These are phyloP conservation scores for Artemisia argyi DNA, from an alignment of 129 eudicot genomes.

Conservation along the genomic window DNA sequence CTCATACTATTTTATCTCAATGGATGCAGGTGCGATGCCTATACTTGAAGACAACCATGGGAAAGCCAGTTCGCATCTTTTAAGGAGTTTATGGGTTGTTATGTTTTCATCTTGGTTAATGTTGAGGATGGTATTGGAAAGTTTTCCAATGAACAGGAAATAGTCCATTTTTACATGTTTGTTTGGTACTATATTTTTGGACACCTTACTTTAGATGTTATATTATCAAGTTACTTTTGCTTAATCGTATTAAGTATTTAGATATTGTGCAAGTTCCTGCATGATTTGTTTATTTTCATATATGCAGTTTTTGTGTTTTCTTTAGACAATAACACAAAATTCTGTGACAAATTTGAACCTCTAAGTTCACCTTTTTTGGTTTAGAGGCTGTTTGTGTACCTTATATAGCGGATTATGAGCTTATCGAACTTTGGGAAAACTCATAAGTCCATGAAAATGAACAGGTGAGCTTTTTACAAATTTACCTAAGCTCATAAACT, in stretches of 20 bases:
- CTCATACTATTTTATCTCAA: neutral
- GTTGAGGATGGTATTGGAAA: slow-evolving; percentile 10
- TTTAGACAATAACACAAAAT: too few species aligned
- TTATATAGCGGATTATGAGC: too few species aligned
- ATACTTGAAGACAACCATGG: slow-evolving; percentile 61
- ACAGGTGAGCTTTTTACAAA: too few species aligned
- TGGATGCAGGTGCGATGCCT: slow-evolving; percentile 55
- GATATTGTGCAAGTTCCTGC: neutral
- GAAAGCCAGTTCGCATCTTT: slow-evolving; percentile 56
- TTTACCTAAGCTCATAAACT: too few species aligned
- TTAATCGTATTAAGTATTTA: neutral
- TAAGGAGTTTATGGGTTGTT: slow-evolving; percentile 24
- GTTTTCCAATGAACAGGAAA: slow-evolving; percentile 1
- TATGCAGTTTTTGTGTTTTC: too few species aligned
- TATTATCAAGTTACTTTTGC: neutral
- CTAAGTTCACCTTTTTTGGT: too few species aligned
- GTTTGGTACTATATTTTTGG: slow-evolving; percentile 23
- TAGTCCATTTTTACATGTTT: slow-evolving; percentile 22
- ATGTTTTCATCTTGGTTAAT: slow-evolving; percentile 23
- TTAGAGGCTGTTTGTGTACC: too few species aligned
- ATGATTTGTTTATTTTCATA: too few species aligned
- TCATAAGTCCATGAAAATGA: too few species aligned
- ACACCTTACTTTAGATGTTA: slow-evolving; percentile 9
- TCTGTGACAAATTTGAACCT: too few species aligned
- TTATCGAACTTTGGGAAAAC: too few species aligned